Base-by-base conservation (phyloP, 2,329 filamentous ascomycete genomes). In the Metarhizium robertsii region DNA sequence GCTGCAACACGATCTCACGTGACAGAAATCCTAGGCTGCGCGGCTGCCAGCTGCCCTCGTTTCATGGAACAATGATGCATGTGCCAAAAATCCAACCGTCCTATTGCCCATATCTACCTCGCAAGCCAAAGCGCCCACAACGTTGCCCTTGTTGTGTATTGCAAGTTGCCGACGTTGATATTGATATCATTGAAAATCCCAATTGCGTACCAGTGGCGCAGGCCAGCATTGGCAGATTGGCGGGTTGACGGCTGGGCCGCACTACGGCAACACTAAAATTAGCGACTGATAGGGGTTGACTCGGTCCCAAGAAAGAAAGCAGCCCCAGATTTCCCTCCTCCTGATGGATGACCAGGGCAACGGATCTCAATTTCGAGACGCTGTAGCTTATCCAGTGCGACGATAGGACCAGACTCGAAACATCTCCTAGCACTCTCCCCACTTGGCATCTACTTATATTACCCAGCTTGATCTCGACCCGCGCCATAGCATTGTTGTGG, bases 1-100 rank as follows among this genome's bases (percentile, higher is more conserved):
- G n/a, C n/a, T 36, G 40, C 5, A 46, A 55, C 53, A 49, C 53
- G 47, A 51, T 36, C 53, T 51, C 53, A 55, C 53, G 53, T 55
- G 53, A 55, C 32, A 25, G 25, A 25, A 25, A 25, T 25, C 25
- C 25, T 25, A 25, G 25, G 25, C 25, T 20, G 13, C 10, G 11
- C 11, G 14, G 38, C 38, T 16, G 38, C 13, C 14, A 40, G 38
- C 5, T 40, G 14, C 38, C 34, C 34, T 8, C 13, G 34, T 36
- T 36, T 36, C 34, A 2, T 8, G 34, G 13, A 36, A 36, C 34
- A 36, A 10, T 36, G 34, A 40, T 40, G 14, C 38, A 40, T 11
- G 11, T 40, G 13, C 13, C 38, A 40, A 14, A 13, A 40, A n/a
- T 10, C 10, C 8, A 40, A 11, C 38, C 3, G 38, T 40, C 3